Base-by-base conservation (phyloP, 1,284 basidiomycete genomes). In the Violaceomyces palustris region DNA sequence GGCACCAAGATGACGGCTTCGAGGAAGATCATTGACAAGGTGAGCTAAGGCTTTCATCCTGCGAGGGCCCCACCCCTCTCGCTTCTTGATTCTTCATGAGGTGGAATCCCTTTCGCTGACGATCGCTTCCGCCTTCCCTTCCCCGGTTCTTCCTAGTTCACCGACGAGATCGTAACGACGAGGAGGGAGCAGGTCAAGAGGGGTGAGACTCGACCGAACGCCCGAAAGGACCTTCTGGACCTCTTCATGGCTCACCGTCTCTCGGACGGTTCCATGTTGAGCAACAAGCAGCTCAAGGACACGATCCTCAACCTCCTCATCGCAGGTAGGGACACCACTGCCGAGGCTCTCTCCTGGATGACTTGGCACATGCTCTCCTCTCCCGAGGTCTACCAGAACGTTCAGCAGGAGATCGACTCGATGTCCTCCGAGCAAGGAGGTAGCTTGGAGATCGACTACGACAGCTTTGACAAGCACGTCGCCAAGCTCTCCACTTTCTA, bases 271-370 rank as follows among this genome's bases (percentile, higher is more conserved):
- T 23, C 41, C 14, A 26, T 27, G 3, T 19, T 58, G 31, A 48
- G 41, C 35, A 33, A 45, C 31, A 39, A 42, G 36, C 45, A 58
- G 40, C 46, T 58, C 27, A 48, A 48, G 42, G 55, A 58, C 38
- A 42, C 55, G 10, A 45, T 51, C 26, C 21, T 58, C n/a, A 59
- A 59, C 36, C 35, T 50, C 28, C 42, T 59, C 18, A 45, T 59
- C 18, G 56, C 56, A 12, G 56, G 56, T n/a, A 47, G 56, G 37
- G 55, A 58, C 29, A 58, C 55, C 6, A 58, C 55, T 3, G 55
- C 55, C 9, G 46, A 58, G 23, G 45, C 42, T 15, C 36, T 58
- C 5, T 58, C 55, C 6, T 58, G 55, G 55, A 49, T 45, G 27
- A 45, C 50, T 22, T 58, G 39, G 34, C 42, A 58, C 29, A 29